phyloP scores from a whole-genome alignment of 768 basidiomycete genomes.

The Suillus sp. region DNA sequence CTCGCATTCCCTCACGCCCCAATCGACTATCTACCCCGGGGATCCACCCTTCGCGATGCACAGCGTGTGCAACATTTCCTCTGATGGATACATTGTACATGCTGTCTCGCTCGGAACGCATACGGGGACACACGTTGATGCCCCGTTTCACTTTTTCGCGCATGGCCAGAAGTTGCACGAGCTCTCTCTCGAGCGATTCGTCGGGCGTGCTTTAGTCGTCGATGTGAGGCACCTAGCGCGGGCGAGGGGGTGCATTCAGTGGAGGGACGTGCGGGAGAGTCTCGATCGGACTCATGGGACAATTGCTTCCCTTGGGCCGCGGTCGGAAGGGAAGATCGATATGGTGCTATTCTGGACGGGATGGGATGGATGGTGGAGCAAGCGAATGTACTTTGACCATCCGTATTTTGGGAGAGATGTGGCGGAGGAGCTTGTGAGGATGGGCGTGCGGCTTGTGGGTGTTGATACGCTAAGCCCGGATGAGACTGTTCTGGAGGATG shows the following conservation, averaged over 20 bases:
- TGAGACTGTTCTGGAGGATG: conserved; percentile 42
- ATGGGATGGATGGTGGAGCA: conserved; percentile 62
- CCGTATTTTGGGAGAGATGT: conserved; percentile 62
- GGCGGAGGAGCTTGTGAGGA: conserved; percentile 48
- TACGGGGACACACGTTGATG: conserved; percentile 80
- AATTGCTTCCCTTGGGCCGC: conserved; percentile 25
- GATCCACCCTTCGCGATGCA: conserved; percentile 28
- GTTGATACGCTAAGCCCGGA: conserved; percentile 71
- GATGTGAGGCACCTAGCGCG: conserved; percentile 49
- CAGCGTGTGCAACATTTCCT: conserved; percentile 20
- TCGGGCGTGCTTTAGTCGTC: conserved; percentile 57
- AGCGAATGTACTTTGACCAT: conserved; percentile 56
- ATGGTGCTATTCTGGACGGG: conserved; percentile 66
- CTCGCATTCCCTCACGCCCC: conserved; percentile 27
- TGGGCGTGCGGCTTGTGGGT: conserved; percentile 60
- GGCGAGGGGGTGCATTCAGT: conserved; percentile 52
- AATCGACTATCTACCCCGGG: conserved; percentile 31
- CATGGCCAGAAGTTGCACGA: conserved; percentile 60
- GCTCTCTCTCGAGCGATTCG: conserved; percentile 53
- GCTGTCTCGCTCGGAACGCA: conserved; percentile 63
- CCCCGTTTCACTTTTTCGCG: conserved; percentile 70
- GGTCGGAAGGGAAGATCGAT: conserved; percentile 30
- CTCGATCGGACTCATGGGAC: not conserved
- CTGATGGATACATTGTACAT: conserved; percentile 27
- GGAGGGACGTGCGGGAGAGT: conserved; percentile 38